A percentile compares a stretch with the other conserved stretches of the same genome.
phyloP scores from a whole-genome alignment of 129 eudicot species.

The Smallanthus sonchifolius region DNA sequence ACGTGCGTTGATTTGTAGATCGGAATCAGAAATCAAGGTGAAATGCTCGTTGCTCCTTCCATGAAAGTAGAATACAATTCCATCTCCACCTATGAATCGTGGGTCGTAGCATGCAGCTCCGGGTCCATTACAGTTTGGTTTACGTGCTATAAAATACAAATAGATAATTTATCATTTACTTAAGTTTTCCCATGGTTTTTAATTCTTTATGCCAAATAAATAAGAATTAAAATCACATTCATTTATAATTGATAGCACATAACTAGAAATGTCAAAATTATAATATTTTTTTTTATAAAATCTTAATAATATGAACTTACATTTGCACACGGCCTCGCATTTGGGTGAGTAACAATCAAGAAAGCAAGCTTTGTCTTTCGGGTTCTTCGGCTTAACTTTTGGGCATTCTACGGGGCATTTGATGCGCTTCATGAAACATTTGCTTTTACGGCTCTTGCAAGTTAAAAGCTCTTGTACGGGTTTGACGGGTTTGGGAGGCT shows the following conservation, averaged over 20 bases:
- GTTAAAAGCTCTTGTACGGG: conserved; percentile 22
- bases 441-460: conserved; percentile 32
- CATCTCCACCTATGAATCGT: conserved; percentile 63
- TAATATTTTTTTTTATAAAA: no score
- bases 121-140: conserved; percentile 54
- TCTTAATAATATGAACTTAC: conserved; percentile 17
- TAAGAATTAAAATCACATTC: not conserved
- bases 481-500: conserved; percentile 28
- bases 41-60: conserved; percentile 53
- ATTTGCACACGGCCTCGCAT: conserved; percentile 41
- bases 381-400: conserved; percentile 30
- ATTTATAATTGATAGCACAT: not conserved
- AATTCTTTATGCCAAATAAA: no score
- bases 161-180: not conserved
- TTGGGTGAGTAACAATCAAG: conserved; percentile 45
- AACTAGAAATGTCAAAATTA: not conserved
- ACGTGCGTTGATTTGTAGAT: conserved; percentile 53
- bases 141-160: conserved; percentile 32
- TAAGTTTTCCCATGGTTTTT: no score
- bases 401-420: conserved; percentile 41
- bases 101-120: conserved; percentile 65
- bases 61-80: conserved; percentile 56
- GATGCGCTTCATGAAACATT: conserved; percentile 33
- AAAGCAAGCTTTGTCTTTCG: conserved; percentile 37
- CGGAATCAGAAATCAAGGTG: conserved; percentile 42